These are phyloP conservation scores for Phytophthora megakarya DNA, from an alignment of 352 stramenopile species.

Conservation along the genomic window DNA sequence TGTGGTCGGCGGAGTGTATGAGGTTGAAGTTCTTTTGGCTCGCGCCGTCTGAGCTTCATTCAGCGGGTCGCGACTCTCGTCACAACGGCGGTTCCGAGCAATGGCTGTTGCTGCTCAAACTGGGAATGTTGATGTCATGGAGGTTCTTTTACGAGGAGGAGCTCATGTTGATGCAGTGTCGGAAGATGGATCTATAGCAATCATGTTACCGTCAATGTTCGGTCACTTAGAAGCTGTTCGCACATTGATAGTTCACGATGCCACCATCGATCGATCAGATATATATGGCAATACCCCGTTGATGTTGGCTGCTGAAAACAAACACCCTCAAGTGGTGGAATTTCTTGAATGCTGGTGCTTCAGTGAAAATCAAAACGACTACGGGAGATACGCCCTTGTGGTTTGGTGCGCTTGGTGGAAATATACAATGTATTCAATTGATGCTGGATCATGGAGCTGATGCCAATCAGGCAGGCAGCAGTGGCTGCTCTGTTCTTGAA, in stretches of 20 bases:
- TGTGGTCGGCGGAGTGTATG: too few species aligned
- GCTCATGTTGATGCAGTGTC: not conserved
- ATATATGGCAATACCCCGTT: slow-evolving; percentile 3
- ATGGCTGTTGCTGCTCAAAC: slow-evolving; percentile 12
- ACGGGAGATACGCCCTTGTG: slow-evolving; percentile 2
- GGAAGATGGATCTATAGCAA: slow-evolving; percentile 6
- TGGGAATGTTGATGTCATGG: not conserved
- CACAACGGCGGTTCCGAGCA: not conserved
- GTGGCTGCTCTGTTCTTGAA: slow-evolving; percentile 6
- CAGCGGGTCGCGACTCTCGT: too few species aligned
- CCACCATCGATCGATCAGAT: slow-evolving; percentile 4
- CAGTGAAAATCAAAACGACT: not conserved
- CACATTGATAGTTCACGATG: slow-evolving; percentile 4
- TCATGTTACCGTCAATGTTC: slow-evolving; percentile 7
- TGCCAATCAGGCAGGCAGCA: not conserved
- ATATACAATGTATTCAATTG: slow-evolving; percentile 1
- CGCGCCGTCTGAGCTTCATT: too few species aligned
- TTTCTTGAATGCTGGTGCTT: slow-evolving; percentile 11
- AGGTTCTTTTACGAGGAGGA: not conserved
- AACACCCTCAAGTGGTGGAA: not conserved
- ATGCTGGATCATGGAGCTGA: slow-evolving; percentile 15
- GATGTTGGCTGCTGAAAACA: slow-evolving; percentile 6
- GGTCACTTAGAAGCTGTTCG: not conserved
- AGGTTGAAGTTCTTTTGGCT: too few species aligned
- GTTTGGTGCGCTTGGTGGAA: not conserved